Evolutionary conservation across 768 basidiomycete genomes (phyloP).

Genomic region (Kwoniella sp.): DNA sequence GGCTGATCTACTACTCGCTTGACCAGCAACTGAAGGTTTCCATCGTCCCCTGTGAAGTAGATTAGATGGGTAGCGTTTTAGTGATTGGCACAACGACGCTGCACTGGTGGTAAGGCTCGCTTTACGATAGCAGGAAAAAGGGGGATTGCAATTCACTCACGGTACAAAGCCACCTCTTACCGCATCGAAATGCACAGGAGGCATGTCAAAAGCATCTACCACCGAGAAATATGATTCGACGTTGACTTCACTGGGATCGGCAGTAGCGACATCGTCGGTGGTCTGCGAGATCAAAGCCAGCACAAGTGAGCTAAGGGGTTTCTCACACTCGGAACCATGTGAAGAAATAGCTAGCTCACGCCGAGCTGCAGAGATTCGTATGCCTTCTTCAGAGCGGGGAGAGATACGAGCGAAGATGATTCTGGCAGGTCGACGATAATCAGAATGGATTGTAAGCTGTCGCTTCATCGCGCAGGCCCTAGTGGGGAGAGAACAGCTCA

Average conservation of each 20-base stretch:
- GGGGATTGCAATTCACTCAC: too few species aligned
- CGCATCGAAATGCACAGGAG: constrained; percentile 83
- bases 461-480: too few species aligned
- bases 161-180: constrained; percentile 85
- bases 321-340: too few species aligned
- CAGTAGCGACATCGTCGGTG: constrained; percentile 39
- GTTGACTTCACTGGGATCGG: constrained; percentile 51
- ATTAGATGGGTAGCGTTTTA: too few species aligned
- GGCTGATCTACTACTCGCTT: constrained; percentile 76
- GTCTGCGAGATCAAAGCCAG: constrained; percentile 23
- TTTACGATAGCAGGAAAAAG: too few species aligned
- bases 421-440: constrained; percentile 29
- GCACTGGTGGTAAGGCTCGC: too few species aligned
- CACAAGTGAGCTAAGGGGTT: background rate
- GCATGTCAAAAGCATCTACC: constrained; percentile 94
- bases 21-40: constrained; percentile 72
- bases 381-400: constrained; percentile 48
- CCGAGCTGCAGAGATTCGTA: constrained; percentile 53
- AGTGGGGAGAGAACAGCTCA: constrained; percentile 29
- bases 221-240: constrained; percentile 66
- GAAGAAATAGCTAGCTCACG: constrained; percentile 16
- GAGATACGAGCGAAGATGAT: constrained; percentile 51
- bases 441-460: too few species aligned
- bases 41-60: constrained; percentile 59
- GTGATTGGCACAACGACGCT: too few species aligned